Conservation (phyloP, 2,329 filamentous ascomycete species). For the Exophiala calicioides region DNA sequence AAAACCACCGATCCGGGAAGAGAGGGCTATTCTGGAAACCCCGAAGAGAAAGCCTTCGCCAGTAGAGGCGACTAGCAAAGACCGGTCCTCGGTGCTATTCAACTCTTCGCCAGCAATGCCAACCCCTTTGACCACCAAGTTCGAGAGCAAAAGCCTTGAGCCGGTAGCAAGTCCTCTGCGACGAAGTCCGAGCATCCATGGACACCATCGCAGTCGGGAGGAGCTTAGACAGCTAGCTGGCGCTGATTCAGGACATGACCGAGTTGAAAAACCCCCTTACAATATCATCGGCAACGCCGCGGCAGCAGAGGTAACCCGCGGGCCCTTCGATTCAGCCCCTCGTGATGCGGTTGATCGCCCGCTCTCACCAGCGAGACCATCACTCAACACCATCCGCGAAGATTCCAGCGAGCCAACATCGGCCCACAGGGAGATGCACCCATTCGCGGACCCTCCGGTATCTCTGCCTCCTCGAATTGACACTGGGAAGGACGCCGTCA, state of each 20-base stretch:
- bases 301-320: conserved; percentile 35
- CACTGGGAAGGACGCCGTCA: conserved; percentile 41
- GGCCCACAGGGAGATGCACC: background rate
- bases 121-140: conserved; percentile 16
- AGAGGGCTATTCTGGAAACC: conserved; percentile 12
- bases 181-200: conserved; percentile 40
- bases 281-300: conserved; percentile 26
- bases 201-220: conserved; percentile 35
- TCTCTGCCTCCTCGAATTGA: conserved; percentile 38
- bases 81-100: conserved; percentile 50
- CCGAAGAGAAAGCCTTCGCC: conserved; percentile 37
- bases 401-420: conserved; percentile 32
- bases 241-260: background rate
- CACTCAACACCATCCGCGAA: conserved; percentile 55
- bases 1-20: conserved; percentile 4
- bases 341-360: conserved; percentile 28
- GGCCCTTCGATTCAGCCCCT: conserved; percentile 35
- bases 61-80: conserved; percentile 46
- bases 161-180: conserved; percentile 25
- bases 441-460: conserved; percentile 3
- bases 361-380: conserved; percentile 41
- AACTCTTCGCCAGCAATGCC: conserved; percentile 42
- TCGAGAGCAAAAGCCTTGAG: conserved; percentile 11
- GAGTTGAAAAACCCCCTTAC: conserved; percentile 20
- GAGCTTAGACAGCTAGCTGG: conserved; percentile 17